Evolutionary conservation across 163 green algal genomes (phyloP), one percentile per base, ranked within the genome.

Genomic region (Volvox carteri): DNA sequence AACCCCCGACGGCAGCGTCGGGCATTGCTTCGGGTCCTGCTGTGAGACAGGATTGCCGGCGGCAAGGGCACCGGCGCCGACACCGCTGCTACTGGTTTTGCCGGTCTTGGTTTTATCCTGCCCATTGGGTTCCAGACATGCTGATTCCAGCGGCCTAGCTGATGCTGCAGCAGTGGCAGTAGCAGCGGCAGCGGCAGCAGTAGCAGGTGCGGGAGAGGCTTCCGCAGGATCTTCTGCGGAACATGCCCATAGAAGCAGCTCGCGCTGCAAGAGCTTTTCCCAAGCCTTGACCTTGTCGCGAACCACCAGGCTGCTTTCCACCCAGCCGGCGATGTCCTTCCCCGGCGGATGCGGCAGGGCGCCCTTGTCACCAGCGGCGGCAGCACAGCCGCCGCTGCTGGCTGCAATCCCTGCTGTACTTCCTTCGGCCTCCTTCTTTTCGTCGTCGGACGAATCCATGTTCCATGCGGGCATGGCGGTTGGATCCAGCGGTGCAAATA

Each of bases 171-270:
- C 4, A 39, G 60, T 23, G 50, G 56, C 60, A 79, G 78, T 50
- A 52, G 30, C 83, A 86, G 41, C 50, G 76, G 58, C 30, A 62
- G 70, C 68, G 41, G 50, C 56, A 86, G 54, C 58, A 19, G 23
- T 33, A 28, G 62, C n/a, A 65, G 54, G 54, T 7, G 60, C 25
- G 37, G 11, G 3, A 72, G 60, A 28, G 50, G 70, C 60, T 72
- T 86, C 60, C 33, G 30, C 83, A 86, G 42, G 46, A 84, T 44
- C 16, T 50, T 52, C 37, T 50, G 50, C 41, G 78, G 54, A 41
- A 23, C 70, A 58, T 12, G 70, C 70, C 70, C 70, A 78, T 21
- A 35, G 6, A 39, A 78, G 41, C 12, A 78, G 5, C 70, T 78
- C 70, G 33, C 4, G 3, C 16, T 37, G 41, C 23, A 78, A 3